Base-by-base conservation (phyloP, 179 eudicot species). In the Vitellaria paradoxa region DNA sequence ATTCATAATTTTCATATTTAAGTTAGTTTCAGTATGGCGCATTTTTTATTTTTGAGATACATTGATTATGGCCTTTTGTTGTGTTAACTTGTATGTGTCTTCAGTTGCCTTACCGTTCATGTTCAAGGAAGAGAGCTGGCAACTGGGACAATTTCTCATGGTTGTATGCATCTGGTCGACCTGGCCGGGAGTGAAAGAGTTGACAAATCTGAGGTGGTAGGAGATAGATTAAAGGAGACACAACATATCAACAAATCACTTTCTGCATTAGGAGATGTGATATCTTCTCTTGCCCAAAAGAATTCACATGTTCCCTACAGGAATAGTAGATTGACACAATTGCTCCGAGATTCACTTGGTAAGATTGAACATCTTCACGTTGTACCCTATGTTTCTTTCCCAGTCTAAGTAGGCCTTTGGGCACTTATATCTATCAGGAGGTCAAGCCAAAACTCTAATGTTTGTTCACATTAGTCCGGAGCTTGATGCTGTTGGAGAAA, bases 111-210 rank as follows among this genome's bases (percentile, higher is more conserved):
- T 30, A 30, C 37, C 2, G 37, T 30, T 30, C 37, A 30, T 30
- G 37, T 30, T 30, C 37, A 30, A 30, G 98, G 98, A 75, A 87
- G 78, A 86, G 91, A 96, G 80, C 67, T 93, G 81, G 85, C 94
- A 68, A 81, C 95, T 8, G 98, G 98, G 59, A 72, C 80, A 26
- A 68, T 72, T 65, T 68, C 87, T 76, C 93, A 90, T 66, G 97
- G 99, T 40, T 90, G 96, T 76, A 90, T 96, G 97, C 98, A 96
- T 84, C 86, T 96, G 69, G 99, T 96, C 63, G 99, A 96, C 84
- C 87, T 96, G 72, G 99, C 99, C 11, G 99, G 99, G 23, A 96
- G 97, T 81, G 99, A 96, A 86, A 90, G 97, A 73, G 91, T 85
- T 17, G 90, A 90, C 60, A 90, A 77, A 30, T 30, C 37, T 30